These are phyloP conservation scores for Ceratobasidium sp. DNA, from an alignment of 1,284 basidiomycete genomes.

Conservation along the genomic window DNA sequence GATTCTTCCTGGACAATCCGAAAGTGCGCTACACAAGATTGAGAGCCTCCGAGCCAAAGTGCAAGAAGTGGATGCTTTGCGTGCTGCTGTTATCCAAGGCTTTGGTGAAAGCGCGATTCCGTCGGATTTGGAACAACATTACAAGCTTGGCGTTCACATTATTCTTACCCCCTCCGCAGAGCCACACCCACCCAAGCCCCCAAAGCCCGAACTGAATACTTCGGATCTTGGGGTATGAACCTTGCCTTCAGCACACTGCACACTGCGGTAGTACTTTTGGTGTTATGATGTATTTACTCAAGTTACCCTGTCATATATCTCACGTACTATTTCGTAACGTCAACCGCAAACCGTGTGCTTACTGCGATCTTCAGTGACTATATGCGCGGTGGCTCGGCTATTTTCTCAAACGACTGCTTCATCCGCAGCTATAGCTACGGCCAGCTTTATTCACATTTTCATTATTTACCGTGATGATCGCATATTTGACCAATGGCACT, in stretches of 20 bases:
- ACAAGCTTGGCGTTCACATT: conserved; percentile 2
- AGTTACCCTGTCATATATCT: too few species aligned
- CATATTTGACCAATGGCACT: background rate
- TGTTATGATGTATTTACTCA: too few species aligned
- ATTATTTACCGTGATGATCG: background rate
- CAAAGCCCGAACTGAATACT: conserved; percentile 29
- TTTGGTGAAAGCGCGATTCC: conserved; percentile 19
- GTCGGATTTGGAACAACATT: conserved; percentile 12
- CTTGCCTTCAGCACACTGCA: too few species aligned
- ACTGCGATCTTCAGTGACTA: background rate
- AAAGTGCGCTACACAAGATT: too few species aligned
- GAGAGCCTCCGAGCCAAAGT: too few species aligned
- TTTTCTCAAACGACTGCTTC: too few species aligned
- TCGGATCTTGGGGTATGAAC: conserved; percentile 4
- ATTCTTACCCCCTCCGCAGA: conserved; percentile 1
- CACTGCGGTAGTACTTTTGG: too few species aligned
- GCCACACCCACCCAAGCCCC: background rate
- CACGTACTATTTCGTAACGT: too few species aligned
- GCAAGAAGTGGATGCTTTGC: conserved; percentile 8
- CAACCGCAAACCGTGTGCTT: too few species aligned
- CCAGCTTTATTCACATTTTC: too few species aligned
- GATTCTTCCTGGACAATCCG: conserved; percentile 17
- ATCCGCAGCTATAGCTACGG: too few species aligned
- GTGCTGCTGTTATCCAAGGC: background rate
- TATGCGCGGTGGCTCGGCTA: background rate